Percentiles rank a stretch among this genome's conserved stretches.
Evolutionary conservation across 768 basidiomycete species (phyloP).

Genomic region (Psilocybe tampanensis): DNA sequence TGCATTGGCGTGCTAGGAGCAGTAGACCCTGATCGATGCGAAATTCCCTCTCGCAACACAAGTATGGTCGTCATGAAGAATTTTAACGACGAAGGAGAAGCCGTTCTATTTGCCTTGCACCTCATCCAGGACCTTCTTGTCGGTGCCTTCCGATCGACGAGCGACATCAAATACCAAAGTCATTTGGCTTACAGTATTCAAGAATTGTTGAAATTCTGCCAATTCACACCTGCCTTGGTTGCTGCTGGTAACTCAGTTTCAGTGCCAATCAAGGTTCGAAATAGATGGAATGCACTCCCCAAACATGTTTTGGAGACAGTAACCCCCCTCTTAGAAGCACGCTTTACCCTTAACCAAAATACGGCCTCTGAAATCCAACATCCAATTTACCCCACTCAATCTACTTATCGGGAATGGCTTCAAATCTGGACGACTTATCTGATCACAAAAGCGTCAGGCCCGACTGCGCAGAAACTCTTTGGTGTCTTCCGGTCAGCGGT

Average conservation of each 20-base stretch:
- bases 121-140: conserved; percentile 87
- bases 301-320: conserved; percentile 86
- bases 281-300: conserved; percentile 78
- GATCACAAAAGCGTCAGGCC: conserved; percentile 63
- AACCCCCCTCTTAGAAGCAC: conserved; percentile 77
- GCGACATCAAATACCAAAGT: conserved; percentile 90
- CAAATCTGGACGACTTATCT: conserved; percentile 87
- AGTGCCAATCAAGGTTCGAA: conserved; percentile 65
- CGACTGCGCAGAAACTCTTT: conserved; percentile 70
- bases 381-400: conserved; percentile 77
- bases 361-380: conserved; percentile 43
- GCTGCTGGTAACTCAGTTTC: conserved; percentile 48
- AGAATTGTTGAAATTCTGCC: conserved; percentile 85
- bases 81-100: conserved; percentile 78
- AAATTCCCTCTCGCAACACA: conserved; percentile 57
- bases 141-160: conserved; percentile 88
- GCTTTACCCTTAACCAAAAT: conserved; percentile 56
- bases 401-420: conserved; percentile 96
- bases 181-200: conserved; percentile 92
- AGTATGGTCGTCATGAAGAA: conserved; percentile 79
- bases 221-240: conserved; percentile 79
- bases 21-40: conserved; percentile 91
- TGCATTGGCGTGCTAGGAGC: conserved; percentile 93
- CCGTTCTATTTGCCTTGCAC: conserved; percentile 78
- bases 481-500: conserved; percentile 76